Base-by-base conservation (phyloP, 331 rosid genomes). In the Acacia concinna region DNA sequence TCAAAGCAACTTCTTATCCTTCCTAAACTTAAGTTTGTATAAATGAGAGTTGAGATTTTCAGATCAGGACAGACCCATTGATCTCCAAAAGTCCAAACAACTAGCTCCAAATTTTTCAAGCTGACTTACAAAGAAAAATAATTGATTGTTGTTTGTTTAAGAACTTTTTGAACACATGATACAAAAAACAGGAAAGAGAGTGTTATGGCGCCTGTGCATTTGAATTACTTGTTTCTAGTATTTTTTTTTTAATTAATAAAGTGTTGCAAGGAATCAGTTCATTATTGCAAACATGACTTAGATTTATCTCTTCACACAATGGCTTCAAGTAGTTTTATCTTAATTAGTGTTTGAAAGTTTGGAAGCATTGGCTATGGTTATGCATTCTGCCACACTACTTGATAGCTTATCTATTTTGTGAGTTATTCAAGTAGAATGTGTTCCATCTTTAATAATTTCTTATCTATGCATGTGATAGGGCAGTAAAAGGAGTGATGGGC, bases 401-500 rank as follows among this genome's bases (percentile, higher is more conserved):
- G 28, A 66, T 74, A 70, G 56, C 78, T 69, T 49, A 23, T 49
- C 20, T 52, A 27, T 35, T 31, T 56, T 68, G 17, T 43, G 77
- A 71, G 51, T 41, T 69, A 60, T 69, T 69, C 27, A 40, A 79
- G 44, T 40, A 49, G 25, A 64, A 68, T 46, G 77, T 32, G 44
- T 83, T 77, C 63, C 63, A 3, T 68, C 52, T 20, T 81, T 78
- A n/a, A 73, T 63, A 6, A 49, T 56, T 74, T 56, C 28, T 64
- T 82, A 70, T 79, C 21, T 75, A 23, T 81, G 79, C 81, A 62
- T 78, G 78, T 76, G 74, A 52, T 75, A 95, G 99, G 97, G 93
- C 27, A 98, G 96, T 35, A 91, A 86, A 85, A 93, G 99, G 85
- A 95, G 99, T 13, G 99, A 95, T 84, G 98, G 99, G 62, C 86